Evolutionary conservation across 768 basidiomycete genomes (phyloP).

Genomic region (Xerocomus potaroensis): DNA sequence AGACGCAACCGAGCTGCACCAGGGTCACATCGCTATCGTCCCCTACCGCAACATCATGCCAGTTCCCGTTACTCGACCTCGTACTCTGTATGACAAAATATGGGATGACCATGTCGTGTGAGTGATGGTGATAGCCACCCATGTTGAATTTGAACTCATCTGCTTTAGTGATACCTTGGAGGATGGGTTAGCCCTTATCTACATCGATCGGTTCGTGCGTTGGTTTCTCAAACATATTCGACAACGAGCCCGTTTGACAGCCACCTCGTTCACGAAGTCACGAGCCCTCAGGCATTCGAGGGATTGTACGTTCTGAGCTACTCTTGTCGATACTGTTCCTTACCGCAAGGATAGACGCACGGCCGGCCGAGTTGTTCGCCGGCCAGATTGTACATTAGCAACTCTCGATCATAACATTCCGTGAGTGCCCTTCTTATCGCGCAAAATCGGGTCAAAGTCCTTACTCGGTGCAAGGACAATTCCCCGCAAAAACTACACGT

Average conservation of each 20-base stretch:
- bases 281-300: slow-evolving; percentile 91
- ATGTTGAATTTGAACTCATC: slow-evolving; percentile 12
- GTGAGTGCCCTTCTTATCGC: slow-evolving; percentile 40
- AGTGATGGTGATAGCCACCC: slow-evolving; percentile 32
- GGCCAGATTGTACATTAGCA: slow-evolving; percentile 85
- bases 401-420: slow-evolving; percentile 88
- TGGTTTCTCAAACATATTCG: background rate
- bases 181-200: slow-evolving; percentile 75
- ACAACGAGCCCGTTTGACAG: slow-evolving; percentile 21
- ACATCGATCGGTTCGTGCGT: slow-evolving; percentile 65
- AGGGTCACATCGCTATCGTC: slow-evolving; percentile 2
- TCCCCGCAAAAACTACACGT: slow-evolving; percentile 71
- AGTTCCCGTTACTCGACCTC: slow-evolving; percentile 53
- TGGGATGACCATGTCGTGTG: slow-evolving; percentile 97
- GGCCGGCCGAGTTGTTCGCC: slow-evolving; percentile 70
- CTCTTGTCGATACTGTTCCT: slow-evolving; percentile 6
- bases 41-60: slow-evolving; percentile 41
- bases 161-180: slow-evolving; percentile 59
- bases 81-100: slow-evolving; percentile 96
- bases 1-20: background rate
- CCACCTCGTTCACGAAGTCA: slow-evolving; percentile 83
- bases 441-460: background rate
- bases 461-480: slow-evolving; percentile 45
- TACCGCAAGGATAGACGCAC: slow-evolving; percentile 45
- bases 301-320: slow-evolving; percentile 53